Evolutionary conservation across 192 early-diverging fungal species (phyloP), one percentile per base, ranked within the genome.

Genomic region (Podila epigama): DNA sequence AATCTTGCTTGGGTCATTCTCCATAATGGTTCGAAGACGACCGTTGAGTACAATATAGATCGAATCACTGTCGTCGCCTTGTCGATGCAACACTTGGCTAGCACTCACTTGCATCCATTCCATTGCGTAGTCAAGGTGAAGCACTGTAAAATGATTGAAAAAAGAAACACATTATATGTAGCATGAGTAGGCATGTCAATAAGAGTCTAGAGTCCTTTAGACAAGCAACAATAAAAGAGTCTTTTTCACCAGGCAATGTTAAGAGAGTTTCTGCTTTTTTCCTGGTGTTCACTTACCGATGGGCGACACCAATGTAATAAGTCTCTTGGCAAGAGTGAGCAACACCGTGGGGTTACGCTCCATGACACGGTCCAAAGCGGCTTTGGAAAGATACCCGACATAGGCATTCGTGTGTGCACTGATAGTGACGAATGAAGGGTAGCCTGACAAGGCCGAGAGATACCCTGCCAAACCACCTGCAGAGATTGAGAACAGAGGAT

Each of bases 81-180:
- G 90, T 33, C 92, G 89, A 66, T 93, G 95, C 28, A 99, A 86
- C 54, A 97, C 89, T 78, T 98, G 95, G 36, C 96, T 93, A 29
- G 95, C 96, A 66, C 88, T 92, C 15, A 95, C 91, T 66, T 98
- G 96, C 69, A 91, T 90, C 98, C 98, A 99, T 63, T 98, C 98
- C 63, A 95, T 70, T 8, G 93, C 92, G 53, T 91, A 91, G 79
- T 95, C 93, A 29, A 94, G 87, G 70, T 92, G 90, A 37, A 93
- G 85, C 7, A 92, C 86, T 70, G 51, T 22, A 25, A 22, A 37
- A n/a, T 31, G 25, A 60, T 35, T 57, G 48, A 54, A 7, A n/a
- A 48, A 32, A 57, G 59, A 18, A 32, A 22, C 25, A 20, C 4
- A 28, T 34, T 20, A 34, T 36, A 4, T 16, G 0, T n/a, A n/a